Evolutionary conservation across 768 basidiomycete genomes (phyloP), one percentile per base, ranked within the genome.

Genomic region (Clitopilus hobsonii): DNA sequence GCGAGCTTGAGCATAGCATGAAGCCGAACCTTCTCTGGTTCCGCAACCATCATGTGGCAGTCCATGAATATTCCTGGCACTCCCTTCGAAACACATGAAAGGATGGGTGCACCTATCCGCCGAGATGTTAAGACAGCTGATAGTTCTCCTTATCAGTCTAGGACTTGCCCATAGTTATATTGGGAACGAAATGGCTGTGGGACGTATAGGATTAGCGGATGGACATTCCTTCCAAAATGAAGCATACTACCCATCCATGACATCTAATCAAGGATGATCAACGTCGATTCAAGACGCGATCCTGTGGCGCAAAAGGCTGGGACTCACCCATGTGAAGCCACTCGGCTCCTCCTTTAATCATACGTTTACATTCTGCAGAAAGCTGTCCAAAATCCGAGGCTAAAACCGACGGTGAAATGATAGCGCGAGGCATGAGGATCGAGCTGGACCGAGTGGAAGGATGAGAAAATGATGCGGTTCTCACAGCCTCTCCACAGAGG

Each of bases 21-120:
- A 24, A 54, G 45, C 16, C 18, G 50, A 61, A 92, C 95, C 79
- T 88, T 87, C 65, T 89, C 91, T 8, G 97, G 97, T 49, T 98
- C 76, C 0, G 94, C 70, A 18, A 99, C 97, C 97, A 99, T 99
- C 97, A 98, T 98, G 72, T 99, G 97, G 71, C 95, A 98, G 71
- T 99, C 97, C 96, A 99, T 98, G 76, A 94, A 98, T 62, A 98
- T 97, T 52, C 84, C 91, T 1, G 96, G 95, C 20, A 98, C 83
- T 29, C 85, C 83, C 69, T 94, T 94, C 52, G 81, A 77, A 20
- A 99, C 86, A 61, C 87, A 91, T 26, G 89, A 78, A 27, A 98
- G 81, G 49, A 98, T 82, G 6, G 96, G 95, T 28, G 91, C 86
- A 55, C 95, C 92, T 94, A 67, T 2, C 20, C 50, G 4, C 22